Evolutionary conservation across 179 eudicot genomes (phyloP), one percentile per base, ranked within the genome.

Genomic region (Amaranthus tricolor): DNA sequence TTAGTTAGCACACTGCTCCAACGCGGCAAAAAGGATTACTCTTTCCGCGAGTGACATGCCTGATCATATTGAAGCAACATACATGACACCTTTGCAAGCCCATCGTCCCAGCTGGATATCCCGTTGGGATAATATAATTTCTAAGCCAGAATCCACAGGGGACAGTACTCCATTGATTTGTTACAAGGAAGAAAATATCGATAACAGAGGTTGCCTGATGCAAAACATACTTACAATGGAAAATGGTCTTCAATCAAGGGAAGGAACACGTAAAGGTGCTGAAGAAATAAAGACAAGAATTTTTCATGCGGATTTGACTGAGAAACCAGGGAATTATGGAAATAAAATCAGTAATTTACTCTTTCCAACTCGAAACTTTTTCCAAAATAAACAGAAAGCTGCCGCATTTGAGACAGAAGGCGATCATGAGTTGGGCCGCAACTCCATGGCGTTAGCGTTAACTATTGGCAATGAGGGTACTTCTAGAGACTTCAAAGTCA

Each of bases 21-120:
- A 43, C 5, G 55, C 47, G 20, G 10, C 44, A 4, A 62, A 9
- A 56, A 56, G 51, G 72, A 15, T 44, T 24, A 76, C 50, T 45
- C 19, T 19, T 10, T 16, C 51, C 52, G 54, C 49, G 51, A 31
- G 59, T 16, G 2, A 66, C 57, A 86, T 86, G 89, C 68, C 91
- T 67, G 80, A 83, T 55, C 66, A 15, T 48, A 53, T 51, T 59
- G 60, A 80, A 70, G 81, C 69, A 55, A 85, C 75, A n/a, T 77
- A 80, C 6, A 80, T 72, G 67, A 54, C 74, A 58, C 71, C 81
- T 16, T 55, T 77, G 69, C 82, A 80, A 51, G 70, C 85, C 47
- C 53, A 62, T 31, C 88, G 82, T 56, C 80, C 86, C 66, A 77
- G 73, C 67, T 86, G 90, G 91, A 82, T 88, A 87, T 72, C 90